Conservation (phyloP, 345 rosid genomes). For the Linum usitatissimum region DNA sequence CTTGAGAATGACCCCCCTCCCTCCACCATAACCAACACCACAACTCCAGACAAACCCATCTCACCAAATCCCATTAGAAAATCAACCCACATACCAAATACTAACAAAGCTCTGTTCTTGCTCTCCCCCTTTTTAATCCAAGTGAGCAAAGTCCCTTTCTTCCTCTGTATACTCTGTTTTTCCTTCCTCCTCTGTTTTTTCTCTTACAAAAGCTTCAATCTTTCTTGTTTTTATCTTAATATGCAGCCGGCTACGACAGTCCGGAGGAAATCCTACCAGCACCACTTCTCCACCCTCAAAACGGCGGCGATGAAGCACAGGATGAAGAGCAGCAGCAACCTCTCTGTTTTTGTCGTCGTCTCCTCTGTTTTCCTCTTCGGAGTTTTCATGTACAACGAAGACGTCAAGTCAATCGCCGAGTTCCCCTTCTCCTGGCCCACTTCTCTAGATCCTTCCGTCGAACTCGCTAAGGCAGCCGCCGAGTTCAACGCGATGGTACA, state of each 20-base stretch:
- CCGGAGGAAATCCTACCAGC: not conserved
- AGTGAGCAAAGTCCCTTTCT: not conserved
- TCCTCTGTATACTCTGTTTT: not conserved
- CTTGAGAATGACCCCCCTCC: not conserved
- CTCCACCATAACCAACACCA: not conserved
- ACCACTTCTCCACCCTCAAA: slow-evolving; percentile 24
- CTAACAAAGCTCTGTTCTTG: too few species aligned
- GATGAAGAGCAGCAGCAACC: slow-evolving; percentile 48
- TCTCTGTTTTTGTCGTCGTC: slow-evolving; percentile 49
- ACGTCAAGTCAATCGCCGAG: slow-evolving; percentile 41
- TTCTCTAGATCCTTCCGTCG: slow-evolving; percentile 15
- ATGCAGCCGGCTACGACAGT: not conserved
- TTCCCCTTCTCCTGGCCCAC: slow-evolving; percentile 65
- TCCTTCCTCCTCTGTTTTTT: not conserved
- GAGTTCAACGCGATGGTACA: not conserved
- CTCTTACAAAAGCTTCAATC: not conserved
- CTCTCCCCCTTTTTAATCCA: not conserved
- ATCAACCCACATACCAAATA: too few species aligned
- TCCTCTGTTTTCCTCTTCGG: slow-evolving; percentile 57
- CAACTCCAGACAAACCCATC: not conserved
- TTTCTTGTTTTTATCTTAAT: not conserved
- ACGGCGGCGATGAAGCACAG: slow-evolving; percentile 53
- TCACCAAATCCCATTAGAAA: slow-evolving; percentile 2
- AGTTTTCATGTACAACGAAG: slow-evolving; percentile 26
- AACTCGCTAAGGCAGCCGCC: not conserved